Base-by-base conservation (phyloP, 2,329 filamentous ascomycete genomes). In the Aspergillus luchuensis region DNA sequence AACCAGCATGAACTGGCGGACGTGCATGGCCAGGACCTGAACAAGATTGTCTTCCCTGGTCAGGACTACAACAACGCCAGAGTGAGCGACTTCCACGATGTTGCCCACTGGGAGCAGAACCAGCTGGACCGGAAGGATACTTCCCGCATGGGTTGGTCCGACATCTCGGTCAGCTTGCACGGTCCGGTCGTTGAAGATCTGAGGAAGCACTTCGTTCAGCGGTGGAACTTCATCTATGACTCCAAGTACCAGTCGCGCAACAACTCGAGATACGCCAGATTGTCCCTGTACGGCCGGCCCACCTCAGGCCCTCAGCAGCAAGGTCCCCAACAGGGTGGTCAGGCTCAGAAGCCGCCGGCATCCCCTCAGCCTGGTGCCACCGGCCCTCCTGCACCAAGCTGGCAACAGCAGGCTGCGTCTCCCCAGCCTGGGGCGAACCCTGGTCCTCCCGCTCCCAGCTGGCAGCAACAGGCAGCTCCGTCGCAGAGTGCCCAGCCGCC, bases 1-100 rank as follows among this genome's bases (percentile, higher is more conserved):
- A 91, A 91, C 74, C 87, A 89, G 80, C 93, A 97, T 73, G 86
- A 90, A 1, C 92, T 97, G 64, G 86, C 92, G 4, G 92, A 96
- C 76, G 88, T 88, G 13, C 92, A 97, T 72, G 91, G 92, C 0
- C 86, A 86, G 3, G 85, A 96, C 73, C 73, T 96, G 23, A 86
- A 91, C 60, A 80, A 85, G 25, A 91, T 91, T 47, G 76, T 97
- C 10, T 97, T 94, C 75, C 91, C 92, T 0, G 92, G 93, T 1
- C 93, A 97, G 72, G 93, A 97, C 70, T 97, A 91, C 80, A 97
- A 97, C 78, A 96, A 97, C 67, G 91, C 92, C 23, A 84, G 88
- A 55, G 87, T 96, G 36, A 90, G 90, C 72, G 93, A 95, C 74
- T 94, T 95, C 74, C 83, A 87, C 49, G 87, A 91, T 67, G 90